phyloP scores from a whole-genome alignment of 345 rosid species.

The Eucalyptus polybractea region DNA sequence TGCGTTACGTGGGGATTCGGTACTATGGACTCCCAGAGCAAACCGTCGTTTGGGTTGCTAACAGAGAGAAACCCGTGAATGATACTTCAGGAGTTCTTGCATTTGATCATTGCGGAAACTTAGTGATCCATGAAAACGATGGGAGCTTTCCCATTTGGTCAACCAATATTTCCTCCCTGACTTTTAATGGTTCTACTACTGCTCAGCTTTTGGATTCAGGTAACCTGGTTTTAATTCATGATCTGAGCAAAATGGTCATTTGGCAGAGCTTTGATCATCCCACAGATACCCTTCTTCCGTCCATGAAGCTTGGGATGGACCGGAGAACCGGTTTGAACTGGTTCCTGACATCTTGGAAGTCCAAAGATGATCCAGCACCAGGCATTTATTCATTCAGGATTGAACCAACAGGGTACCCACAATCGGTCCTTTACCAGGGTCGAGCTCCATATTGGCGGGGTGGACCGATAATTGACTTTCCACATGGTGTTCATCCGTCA shows the following conservation, averaged over 20 bases:
- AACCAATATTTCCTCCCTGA: slow-evolving; percentile 10
- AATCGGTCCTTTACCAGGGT: slow-evolving; percentile 30
- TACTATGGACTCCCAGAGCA: slow-evolving; percentile 19
- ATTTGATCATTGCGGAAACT: slow-evolving; percentile 27
- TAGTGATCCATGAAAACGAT: slow-evolving; percentile 7
- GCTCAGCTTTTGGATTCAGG: slow-evolving; percentile 53
- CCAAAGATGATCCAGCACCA: slow-evolving; percentile 26
- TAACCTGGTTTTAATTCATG: slow-evolving; percentile 35
- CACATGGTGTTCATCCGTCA: slow-evolving; percentile 1
- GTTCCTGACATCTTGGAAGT: slow-evolving; percentile 39
- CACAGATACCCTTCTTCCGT: slow-evolving; percentile 42
- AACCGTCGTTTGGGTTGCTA: slow-evolving; percentile 75
- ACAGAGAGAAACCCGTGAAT: slow-evolving; percentile 38
- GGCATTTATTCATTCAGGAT: slow-evolving; percentile 31
- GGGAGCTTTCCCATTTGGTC: slow-evolving; percentile 38
- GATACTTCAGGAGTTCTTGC: slow-evolving; percentile 25
- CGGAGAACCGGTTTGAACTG: slow-evolving; percentile 10
- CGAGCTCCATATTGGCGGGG: slow-evolving; percentile 20
- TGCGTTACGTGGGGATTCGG: slow-evolving; percentile 62
- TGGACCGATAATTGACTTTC: slow-evolving; percentile 49
- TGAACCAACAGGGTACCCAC: slow-evolving; percentile 32
- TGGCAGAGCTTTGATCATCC: slow-evolving; percentile 83
- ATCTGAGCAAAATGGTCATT: not conserved
- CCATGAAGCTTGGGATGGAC: slow-evolving; percentile 55
- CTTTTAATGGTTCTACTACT: not conserved